phyloP scores from a whole-genome alignment of 192 early-diverging fungal species.

The Piromyces finnis region DNA sequence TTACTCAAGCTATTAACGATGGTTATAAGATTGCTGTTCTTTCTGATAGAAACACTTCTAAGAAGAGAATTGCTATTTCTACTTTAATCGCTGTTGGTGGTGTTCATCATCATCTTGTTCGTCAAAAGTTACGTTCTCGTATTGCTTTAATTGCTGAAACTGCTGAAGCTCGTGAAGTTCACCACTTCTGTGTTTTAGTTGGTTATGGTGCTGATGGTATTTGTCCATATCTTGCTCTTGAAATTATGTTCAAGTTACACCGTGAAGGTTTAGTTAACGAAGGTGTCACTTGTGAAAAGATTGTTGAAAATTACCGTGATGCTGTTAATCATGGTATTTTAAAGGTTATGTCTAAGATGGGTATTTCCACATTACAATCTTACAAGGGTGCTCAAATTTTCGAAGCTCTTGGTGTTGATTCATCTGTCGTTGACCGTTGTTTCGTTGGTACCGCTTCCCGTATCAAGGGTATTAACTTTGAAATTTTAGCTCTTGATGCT shows the following conservation, averaged over 20 bases:
- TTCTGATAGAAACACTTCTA: conserved; percentile 46
- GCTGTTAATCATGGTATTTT: conserved; percentile 84
- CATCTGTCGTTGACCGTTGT: conserved; percentile 69
- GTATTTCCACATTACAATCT: conserved; percentile 87
- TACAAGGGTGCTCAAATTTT: conserved; percentile 99
- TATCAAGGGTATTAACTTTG: conserved; percentile 70
- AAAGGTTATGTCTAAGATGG: conserved; percentile 99
- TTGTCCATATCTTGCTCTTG: conserved; percentile 82
- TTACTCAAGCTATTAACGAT: conserved; percentile 56
- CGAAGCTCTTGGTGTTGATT: conserved; percentile 83
- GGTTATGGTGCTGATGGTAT: conserved; percentile 39
- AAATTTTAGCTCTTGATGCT: conserved; percentile 68
- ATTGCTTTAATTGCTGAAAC: conserved; percentile 80
- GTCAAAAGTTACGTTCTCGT: conserved; percentile 67
- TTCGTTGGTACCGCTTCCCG: conserved; percentile 92
- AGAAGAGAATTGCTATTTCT: conserved; percentile 61
- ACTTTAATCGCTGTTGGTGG: conserved; percentile 74
- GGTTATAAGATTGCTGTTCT: conserved; percentile 70
- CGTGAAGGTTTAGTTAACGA: conserved; percentile 53
- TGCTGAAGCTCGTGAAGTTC: conserved; percentile 85
- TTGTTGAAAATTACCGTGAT: conserved; percentile 68
- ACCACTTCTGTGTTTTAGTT: conserved; percentile 86
- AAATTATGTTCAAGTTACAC: conserved; percentile 73
- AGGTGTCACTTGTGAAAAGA: conserved; percentile 40
- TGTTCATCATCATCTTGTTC: conserved; percentile 85